Conservation (phyloP, 768 basidiomycete species). For the Suillus sp. region DNA sequence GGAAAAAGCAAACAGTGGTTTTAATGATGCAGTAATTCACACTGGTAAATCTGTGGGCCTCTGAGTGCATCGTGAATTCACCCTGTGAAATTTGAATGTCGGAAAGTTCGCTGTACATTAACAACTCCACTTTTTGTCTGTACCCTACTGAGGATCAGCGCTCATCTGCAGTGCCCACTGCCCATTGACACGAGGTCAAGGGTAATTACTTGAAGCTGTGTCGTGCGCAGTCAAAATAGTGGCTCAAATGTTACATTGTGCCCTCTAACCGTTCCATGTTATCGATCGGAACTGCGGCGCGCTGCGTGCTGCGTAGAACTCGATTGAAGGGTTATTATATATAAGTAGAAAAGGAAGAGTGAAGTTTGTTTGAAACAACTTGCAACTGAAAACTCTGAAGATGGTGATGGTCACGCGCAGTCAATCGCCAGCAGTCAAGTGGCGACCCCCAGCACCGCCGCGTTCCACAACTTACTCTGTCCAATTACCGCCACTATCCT, state of each 20-base stretch:
- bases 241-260: not conserved
- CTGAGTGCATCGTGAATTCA: no score
- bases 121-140: no score
- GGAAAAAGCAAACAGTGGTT: no score
- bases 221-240: slow-evolving; percentile 3
- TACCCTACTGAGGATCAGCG: no score
- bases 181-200: slow-evolving; percentile 4
- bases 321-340: not conserved
- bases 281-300: slow-evolving; percentile 2
- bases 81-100: no score
- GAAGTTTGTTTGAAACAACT: not conserved
- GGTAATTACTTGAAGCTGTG: not conserved
- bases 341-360: not conserved
- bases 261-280: not conserved
- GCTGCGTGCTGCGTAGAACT: not conserved
- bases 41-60: no score
- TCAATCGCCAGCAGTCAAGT: slow-evolving; percentile 17
- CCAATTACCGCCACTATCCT: slow-evolving; percentile 11
- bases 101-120: no score
- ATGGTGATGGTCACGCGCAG: slow-evolving; percentile 16
- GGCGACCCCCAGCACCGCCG: slow-evolving; percentile 15
- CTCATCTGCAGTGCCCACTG: not conserved
- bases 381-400: not conserved
- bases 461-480: slow-evolving; percentile 17
- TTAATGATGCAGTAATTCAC: no score